These are phyloP conservation scores for Talaromyces stipitatus DNA, from an alignment of 495 filamentous ascomycete genomes.

Conservation along the genomic window DNA sequence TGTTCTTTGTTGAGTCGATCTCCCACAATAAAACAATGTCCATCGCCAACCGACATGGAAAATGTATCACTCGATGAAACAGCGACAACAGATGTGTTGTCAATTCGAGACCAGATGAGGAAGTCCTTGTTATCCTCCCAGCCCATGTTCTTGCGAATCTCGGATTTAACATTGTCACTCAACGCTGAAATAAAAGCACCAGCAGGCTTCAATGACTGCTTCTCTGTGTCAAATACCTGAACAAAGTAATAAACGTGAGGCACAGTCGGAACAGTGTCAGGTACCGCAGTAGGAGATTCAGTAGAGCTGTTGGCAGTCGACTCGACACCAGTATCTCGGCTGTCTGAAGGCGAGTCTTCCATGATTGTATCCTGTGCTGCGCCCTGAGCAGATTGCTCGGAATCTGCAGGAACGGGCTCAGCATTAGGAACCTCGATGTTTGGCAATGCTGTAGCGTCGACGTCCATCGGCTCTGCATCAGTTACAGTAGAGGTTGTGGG, in stretches of 20 bases:
- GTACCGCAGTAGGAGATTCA: background rate
- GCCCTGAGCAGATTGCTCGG: background rate
- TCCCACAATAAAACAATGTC: slow-evolving; percentile 36
- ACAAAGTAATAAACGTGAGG: slow-evolving; percentile 42
- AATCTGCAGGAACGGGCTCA: background rate
- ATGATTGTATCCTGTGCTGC: slow-evolving; percentile 12
- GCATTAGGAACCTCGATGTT: background rate
- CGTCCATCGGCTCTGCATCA: slow-evolving; percentile 3
- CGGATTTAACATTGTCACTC: slow-evolving; percentile 37
- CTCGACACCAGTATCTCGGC: background rate
- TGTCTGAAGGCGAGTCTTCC: slow-evolving; percentile 10
- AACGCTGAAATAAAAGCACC: slow-evolving; percentile 42
- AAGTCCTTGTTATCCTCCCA: slow-evolving; percentile 32
- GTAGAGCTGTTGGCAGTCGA: background rate
- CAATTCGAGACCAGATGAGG: slow-evolving; percentile 37
- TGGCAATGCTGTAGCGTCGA: slow-evolving; percentile 5
- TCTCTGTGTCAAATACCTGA: slow-evolving; percentile 43
- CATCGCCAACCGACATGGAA: slow-evolving; percentile 29
- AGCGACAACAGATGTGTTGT: slow-evolving; percentile 30
- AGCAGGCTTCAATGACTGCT: slow-evolving; percentile 41
- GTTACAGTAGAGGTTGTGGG: background rate
- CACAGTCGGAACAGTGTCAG: slow-evolving; percentile 10
- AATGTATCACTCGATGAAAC: slow-evolving; percentile 35
- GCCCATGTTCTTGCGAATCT: slow-evolving; percentile 32
- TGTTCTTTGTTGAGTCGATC: slow-evolving; percentile 35